Evolutionary conservation across 202 grass and related monocot genomes (phyloP), one percentile per base, ranked within the genome.

Genomic region (Miscanthus sacchariflorus): DNA sequence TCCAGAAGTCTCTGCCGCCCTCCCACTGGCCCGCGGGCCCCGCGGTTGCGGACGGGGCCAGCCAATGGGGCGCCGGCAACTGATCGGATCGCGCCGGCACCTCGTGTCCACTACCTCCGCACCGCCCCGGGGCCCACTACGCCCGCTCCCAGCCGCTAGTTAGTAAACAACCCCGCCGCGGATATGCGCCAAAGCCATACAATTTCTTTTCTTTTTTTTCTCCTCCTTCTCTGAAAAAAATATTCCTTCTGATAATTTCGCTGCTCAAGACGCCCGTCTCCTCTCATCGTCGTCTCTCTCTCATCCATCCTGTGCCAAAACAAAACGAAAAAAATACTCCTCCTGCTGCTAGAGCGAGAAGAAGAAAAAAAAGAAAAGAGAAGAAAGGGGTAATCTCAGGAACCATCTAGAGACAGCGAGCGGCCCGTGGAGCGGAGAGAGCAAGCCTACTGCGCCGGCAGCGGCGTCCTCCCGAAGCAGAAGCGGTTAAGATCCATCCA

Each of bases 21-120:
- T 9, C 12, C 49, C 12, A 6, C 78, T 36, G 21, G 2, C 43
- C 0, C 5, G 84, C 35, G 79, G 84, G 28, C 33, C 89, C 84
- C 42, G 25, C 0, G 0, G 58, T 0, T 3, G 21, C 9, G 21
- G 58, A 23, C 12, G 4, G 8, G 15, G 0, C 14, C 13, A 23
- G 21, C 90, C 86, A 92, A 89, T 87, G 79, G 21, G 90, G 12
- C 7, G 61, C 48, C 48, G 68, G 90, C 87, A 92, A 89, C 75
- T 89, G 87, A 92, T 92, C 87, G 74, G 87, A 84, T 89, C 84
- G 28, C 35, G 70, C 46, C 73, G 87, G 84, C 74, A 79, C 28
- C 68, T 80, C 39, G 49, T 85, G 90, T 87, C 90, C 90, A 89
- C 90, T 87, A 87, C 87, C 81, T 89, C 79, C n/a, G 33, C 73